Evolutionary conservation across 495 filamentous ascomycete species (phyloP), one percentile per base, ranked within the genome.

Genomic region (Usnea hakonensis): DNA sequence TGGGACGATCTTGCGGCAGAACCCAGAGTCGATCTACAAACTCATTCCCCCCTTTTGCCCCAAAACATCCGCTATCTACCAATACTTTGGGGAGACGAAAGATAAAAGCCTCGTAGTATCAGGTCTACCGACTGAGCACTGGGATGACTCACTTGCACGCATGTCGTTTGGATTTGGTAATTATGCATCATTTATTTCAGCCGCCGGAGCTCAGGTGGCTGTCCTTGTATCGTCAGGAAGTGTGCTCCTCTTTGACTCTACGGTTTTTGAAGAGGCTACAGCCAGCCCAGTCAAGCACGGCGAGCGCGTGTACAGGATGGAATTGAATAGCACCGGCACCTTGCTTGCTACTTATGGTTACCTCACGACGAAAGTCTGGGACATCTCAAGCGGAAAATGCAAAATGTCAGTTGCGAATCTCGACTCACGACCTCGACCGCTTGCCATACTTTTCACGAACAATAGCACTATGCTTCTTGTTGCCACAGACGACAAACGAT

Each of bases 41-140:
- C 66, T 71, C 1, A 72, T 77, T 30, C 74, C 73, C 3, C 69
- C 73, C 2, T 64, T 78, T 44, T 78, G 76, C 46, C 75, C 76
- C 3, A 35, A 40, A 10, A 58, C 61, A 13, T 70, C 70, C 37
- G 37, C 61, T 0, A 64, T 74, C 14, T 65, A 69, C 23, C 61
- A 65, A 43, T 61, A 67, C 13, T 70, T 69, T 53, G 67, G 61
- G 5, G 57, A 53, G 10, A 48, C 10, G 52, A 26, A 56, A 35
- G 38, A 28, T n/a, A 54, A 57, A 33, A 40, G 28, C 16, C 61
- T 64, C 2, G 26, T 50, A 16, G 55, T 73, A 11, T 44, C 58
- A 6, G 71, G 69, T 16, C 19, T 70, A 26, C 55, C 46, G 17
- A 56, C 35, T 28, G n/a, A 48, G 0, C 48, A 19, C 33, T 73